Base-by-base conservation (phyloP, 495 filamentous ascomycete species). In the Penicillium soppii region DNA sequence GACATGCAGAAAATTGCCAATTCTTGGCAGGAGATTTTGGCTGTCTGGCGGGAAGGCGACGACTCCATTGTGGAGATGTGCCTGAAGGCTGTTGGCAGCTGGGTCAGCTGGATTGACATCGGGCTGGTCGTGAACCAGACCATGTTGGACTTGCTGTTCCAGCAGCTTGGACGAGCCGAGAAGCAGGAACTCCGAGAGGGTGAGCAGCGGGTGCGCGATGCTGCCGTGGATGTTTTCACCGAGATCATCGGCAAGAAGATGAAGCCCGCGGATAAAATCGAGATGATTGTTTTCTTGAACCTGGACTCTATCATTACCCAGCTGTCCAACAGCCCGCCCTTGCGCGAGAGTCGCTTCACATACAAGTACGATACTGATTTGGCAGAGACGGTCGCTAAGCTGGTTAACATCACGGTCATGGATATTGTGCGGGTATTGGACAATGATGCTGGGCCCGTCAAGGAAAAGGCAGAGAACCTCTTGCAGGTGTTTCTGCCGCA, bases 101-200 rank as follows among this genome's bases (percentile, higher is more conserved):
- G 95, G 95, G 91, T 95, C 39, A 90, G 89, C 77, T 99, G 94
- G 94, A 92, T 92, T 52, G 95, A 97, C 57, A 97, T 99, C 56
- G 86, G 85, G 16, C 76, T 99, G 32, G 83, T 97, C 37, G 88
- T 97, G 54, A 94, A 95, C 65, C 83, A 92, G 57, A 81, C 84
- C 33, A 89, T 95, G 75, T 78, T 97, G 55, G 84, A 79, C 58
- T 76, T 90, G 42, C 81, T 99, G 48, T 87, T 96, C 69, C 85
- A 92, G 66, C 81, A 87, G 58, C 83, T 86, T 50, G 87, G 81
- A 50, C 82, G 82, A 57, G 78, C 79, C 38, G 71, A 69, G 52
- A 73, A 76, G 38, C 65, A 76, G 22, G 77, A 79, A 13, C 56
- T 77, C 37, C 63, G 68, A 7, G 69, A 70, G 22, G 73, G 74